These are phyloP conservation scores for Omphalea diandra DNA, from an alignment of 441 rosid species.

Conservation along the genomic window DNA sequence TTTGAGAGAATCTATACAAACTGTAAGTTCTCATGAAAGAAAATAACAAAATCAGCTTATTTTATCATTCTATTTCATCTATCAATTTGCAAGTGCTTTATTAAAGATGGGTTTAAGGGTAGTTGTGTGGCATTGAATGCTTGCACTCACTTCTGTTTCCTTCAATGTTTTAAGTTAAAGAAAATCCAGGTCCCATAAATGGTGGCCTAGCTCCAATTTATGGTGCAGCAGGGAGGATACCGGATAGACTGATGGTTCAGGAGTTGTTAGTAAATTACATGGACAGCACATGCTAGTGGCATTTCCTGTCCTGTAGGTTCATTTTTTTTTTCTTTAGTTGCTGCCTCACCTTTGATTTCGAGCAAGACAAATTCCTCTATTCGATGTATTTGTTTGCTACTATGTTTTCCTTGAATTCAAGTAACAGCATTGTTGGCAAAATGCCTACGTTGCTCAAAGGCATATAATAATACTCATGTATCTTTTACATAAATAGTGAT, in stretches of 20 bases:
- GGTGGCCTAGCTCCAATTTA: constrained; percentile 94
- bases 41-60: neutral
- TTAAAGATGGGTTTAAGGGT: too few relatives aligned
- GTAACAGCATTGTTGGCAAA: too few relatives aligned
- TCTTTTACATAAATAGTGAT: too few relatives aligned
- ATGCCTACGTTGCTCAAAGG: too few relatives aligned
- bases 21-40: constrained; percentile 33
- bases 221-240: constrained; percentile 96
- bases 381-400: neutral
- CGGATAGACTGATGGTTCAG: constrained; percentile 76
- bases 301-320: neutral
- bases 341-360: neutral
- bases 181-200: constrained; percentile 76
- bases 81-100: neutral
- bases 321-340: neutral
- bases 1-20: too few relatives aligned
- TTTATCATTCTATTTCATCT: neutral
- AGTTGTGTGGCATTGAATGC: neutral
- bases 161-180: constrained; percentile 52
- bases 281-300: constrained; percentile 69
- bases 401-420: neutral
- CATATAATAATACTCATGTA: too few relatives aligned
- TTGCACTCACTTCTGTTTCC: neutral
- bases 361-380: neutral
- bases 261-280: constrained; percentile 82